A percentile compares a stretch with the other conserved stretches of the same genome.
Evolutionary conservation across 495 filamentous ascomycete species (phyloP).

Genomic region (Endocarpon pusillum): DNA sequence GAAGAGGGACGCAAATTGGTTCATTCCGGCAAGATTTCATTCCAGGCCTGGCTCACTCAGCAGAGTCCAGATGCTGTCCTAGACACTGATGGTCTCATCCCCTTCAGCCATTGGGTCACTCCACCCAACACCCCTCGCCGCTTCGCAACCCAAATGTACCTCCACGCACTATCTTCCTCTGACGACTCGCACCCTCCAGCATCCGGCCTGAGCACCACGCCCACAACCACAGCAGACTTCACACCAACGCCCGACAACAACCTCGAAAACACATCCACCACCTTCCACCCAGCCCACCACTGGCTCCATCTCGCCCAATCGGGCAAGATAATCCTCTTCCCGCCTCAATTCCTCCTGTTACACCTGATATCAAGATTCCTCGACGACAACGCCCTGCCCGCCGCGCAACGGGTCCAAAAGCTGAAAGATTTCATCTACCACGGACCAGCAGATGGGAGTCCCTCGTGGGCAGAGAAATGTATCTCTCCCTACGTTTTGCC

Average conservation of each 20-base stretch:
- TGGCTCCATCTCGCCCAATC: slow-evolving; percentile 48
- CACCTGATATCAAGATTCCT: slow-evolving; percentile 46
- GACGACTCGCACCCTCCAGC: background rate
- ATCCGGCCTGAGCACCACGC: slow-evolving; percentile 10
- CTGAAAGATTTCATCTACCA: slow-evolving; percentile 42
- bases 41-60: slow-evolving; percentile 46
- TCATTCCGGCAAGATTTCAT: slow-evolving; percentile 41
- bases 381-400: slow-evolving; percentile 17
- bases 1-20: slow-evolving; percentile 51
- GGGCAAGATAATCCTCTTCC: slow-evolving; percentile 68
- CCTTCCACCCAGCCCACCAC: slow-evolving; percentile 47
- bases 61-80: slow-evolving; percentile 42
- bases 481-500: slow-evolving; percentile 52
- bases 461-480: slow-evolving; percentile 59
- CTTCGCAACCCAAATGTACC: slow-evolving; percentile 89
- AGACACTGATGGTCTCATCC: slow-evolving; percentile 54
- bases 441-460: slow-evolving; percentile 31
- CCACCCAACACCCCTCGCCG: slow-evolving; percentile 51
- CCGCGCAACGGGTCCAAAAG: slow-evolving; percentile 27
- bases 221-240: slow-evolving; percentile 18
- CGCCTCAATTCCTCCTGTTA: slow-evolving; percentile 75
- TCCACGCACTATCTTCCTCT: slow-evolving; percentile 70
- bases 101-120: slow-evolving; percentile 87
- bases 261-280: slow-evolving; percentile 64
- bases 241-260: slow-evolving; percentile 69